A percentile compares a stretch with the other conserved stretches of the same genome.
Conservation (phyloP, 164 flowering plant species). For the Liquidambar formosana region DNA sequence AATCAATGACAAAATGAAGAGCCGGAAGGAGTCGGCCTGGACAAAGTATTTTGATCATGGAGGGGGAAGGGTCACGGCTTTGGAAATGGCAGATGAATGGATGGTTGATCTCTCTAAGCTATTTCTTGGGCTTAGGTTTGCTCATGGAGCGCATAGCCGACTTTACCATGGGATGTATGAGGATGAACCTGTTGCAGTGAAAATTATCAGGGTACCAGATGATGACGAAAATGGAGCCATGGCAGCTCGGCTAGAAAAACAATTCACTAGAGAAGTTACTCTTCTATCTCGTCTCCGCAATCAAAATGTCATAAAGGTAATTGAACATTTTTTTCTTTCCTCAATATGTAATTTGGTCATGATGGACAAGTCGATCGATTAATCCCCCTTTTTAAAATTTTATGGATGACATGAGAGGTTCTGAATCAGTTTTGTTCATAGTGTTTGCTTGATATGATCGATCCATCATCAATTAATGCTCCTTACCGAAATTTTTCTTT, state of each 20-base stretch:
- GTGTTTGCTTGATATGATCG: too few relatives aligned
- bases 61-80: conserved; percentile 74
- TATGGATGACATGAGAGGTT: too few relatives aligned
- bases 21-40: conserved; percentile 64
- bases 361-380: neutral
- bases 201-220: conserved; percentile 71
- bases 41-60: conserved; percentile 72
- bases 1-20: conserved; percentile 37
- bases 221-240: conserved; percentile 72
- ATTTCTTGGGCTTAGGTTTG: conserved; percentile 69
- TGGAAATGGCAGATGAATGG: conserved; percentile 64
- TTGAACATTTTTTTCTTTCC: neutral
- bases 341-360: neutral
- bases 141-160: conserved; percentile 82
- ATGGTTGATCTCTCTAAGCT: conserved; percentile 71
- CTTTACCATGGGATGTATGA: conserved; percentile 84
- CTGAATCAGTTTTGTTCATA: too few relatives aligned
- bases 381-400: neutral
- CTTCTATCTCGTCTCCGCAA: conserved; percentile 74
- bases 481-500: neutral
- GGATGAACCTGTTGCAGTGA: conserved; percentile 78
- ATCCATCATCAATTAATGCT: neutral
- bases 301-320: conserved; percentile 77
- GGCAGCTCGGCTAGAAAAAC: conserved; percentile 65
- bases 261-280: conserved; percentile 68